These are phyloP conservation scores for Phaeosphaeriaceae sp. DNA, from an alignment of 2,329 filamentous ascomycete genomes.

Conservation along the genomic window DNA sequence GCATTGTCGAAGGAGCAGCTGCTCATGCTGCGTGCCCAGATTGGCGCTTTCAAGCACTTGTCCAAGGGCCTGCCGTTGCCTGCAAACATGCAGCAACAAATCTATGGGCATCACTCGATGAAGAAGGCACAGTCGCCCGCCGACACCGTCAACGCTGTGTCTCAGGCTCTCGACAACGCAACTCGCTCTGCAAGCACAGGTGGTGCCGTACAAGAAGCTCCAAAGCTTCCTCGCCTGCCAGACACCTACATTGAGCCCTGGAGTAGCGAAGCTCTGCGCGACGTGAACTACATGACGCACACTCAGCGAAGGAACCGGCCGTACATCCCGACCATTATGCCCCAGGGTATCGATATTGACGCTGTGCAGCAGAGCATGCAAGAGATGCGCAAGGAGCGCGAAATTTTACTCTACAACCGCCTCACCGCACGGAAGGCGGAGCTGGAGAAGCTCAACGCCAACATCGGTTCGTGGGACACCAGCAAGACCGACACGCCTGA, in stretches of 20 bases:
- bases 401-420: conserved; percentile 87
- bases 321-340: conserved; percentile 87
- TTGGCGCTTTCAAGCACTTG: conserved; percentile 88
- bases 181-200: conserved; percentile 55
- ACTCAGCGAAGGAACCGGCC: conserved; percentile 76
- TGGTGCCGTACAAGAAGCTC: conserved; percentile 43
- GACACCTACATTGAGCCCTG: conserved; percentile 62
- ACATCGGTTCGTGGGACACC: conserved; percentile 86
- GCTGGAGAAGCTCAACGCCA: conserved; percentile 82
- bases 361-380: conserved; percentile 50
- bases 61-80: conserved; percentile 88
- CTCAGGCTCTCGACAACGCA: conserved; percentile 62
- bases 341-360: conserved; percentile 86
- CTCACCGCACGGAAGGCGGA: conserved; percentile 86
- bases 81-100: conserved; percentile 77
- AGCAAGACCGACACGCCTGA: conserved; percentile 71
- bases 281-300: conserved; percentile 83
- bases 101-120: conserved; percentile 75
- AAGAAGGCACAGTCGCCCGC: conserved; percentile 57
- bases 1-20: conserved; percentile 72
- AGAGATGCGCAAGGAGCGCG: conserved; percentile 81
- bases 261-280: conserved; percentile 54
- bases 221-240: conserved; percentile 49
- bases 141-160: conserved; percentile 52
- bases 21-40: conserved; percentile 80